Evolutionary conservation across 306 rosid genomes (phyloP).

Genomic region (Pterocarpus macrocarpus): DNA sequence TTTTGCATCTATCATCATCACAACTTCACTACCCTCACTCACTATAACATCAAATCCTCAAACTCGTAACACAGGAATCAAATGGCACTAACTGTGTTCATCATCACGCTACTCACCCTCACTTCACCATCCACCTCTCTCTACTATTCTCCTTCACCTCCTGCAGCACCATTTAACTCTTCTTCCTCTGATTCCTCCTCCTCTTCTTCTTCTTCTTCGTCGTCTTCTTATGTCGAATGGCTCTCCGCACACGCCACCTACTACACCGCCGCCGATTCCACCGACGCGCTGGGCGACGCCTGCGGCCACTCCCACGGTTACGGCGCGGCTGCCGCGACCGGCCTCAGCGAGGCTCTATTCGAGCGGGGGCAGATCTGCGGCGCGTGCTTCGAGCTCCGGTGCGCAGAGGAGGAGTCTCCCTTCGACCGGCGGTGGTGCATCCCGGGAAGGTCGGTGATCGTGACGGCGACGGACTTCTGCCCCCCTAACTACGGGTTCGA

Average conservation of each 20-base stretch:
- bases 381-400: conserved; percentile 82
- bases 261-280: conserved; percentile 70
- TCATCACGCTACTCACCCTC: conserved; percentile 25
- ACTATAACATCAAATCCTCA: not conserved
- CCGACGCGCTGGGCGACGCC: conserved; percentile 76
- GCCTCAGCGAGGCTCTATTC: conserved; percentile 74
- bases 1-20: too few relatives aligned
- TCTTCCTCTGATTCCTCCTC: conserved; percentile 22
- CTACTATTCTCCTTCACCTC: conserved; percentile 53
- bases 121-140: conserved; percentile 51
- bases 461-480: conserved; percentile 85
- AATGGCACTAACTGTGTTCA: conserved; percentile 49
- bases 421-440: conserved; percentile 89
- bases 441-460: conserved; percentile 66
- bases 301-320: conserved; percentile 81
- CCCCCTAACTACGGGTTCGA: conserved; percentile 86
- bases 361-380: conserved; percentile 97
- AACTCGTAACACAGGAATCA: not conserved
- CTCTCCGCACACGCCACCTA: conserved; percentile 80
- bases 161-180: conserved; percentile 43
- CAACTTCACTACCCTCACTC: too few relatives aligned
- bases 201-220: conserved; percentile 24
- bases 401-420: conserved; percentile 57
- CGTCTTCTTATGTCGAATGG: conserved; percentile 65
- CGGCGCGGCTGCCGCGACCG: conserved; percentile 68